Percentiles rank a stretch among this genome's conserved stretches.
These are phyloP conservation scores for Pythium sp. DNA, from an alignment of 352 stramenopile genomes.

Conservation along the genomic window DNA sequence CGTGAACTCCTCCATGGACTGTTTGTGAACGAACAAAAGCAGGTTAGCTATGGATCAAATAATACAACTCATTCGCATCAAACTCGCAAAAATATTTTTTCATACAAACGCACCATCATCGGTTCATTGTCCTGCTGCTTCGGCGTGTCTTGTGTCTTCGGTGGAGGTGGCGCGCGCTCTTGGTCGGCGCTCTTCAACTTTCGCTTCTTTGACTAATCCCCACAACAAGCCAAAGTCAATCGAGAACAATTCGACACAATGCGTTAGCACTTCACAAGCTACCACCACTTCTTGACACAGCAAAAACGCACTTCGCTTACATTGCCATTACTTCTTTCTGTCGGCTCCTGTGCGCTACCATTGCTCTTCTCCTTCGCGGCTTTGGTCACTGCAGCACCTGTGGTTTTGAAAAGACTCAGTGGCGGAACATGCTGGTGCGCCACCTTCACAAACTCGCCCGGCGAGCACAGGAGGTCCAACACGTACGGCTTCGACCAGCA, in stretches of 20 bases:
- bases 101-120: constrained; percentile 32
- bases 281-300: not conserved
- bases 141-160: constrained; percentile 15
- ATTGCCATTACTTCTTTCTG: constrained; percentile 7
- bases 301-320: not conserved
- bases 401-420: constrained; percentile 52
- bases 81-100: no score
- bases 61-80: no score
- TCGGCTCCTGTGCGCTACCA: not conserved
- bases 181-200: constrained; percentile 31
- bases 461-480: constrained; percentile 30
- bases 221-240: not conserved
- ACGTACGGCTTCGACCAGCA: constrained; percentile 73
- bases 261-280: not conserved
- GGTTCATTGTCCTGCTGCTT: constrained; percentile 19
- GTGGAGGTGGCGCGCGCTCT: constrained; percentile 7
- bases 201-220: constrained; percentile 38
- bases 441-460: constrained; percentile 34
- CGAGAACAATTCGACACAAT: not conserved
- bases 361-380: not conserved
- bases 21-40: not conserved
- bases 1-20: constrained; percentile 75
- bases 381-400: constrained; percentile 9
- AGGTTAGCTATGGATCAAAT: not conserved
- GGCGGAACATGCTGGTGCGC: constrained; percentile 63